Percentiles rank a stretch among this genome's conserved stretches.
These are phyloP conservation scores for Ganoderma meredithae DNA, from an alignment of 1,284 basidiomycete species.

Conservation along the genomic window DNA sequence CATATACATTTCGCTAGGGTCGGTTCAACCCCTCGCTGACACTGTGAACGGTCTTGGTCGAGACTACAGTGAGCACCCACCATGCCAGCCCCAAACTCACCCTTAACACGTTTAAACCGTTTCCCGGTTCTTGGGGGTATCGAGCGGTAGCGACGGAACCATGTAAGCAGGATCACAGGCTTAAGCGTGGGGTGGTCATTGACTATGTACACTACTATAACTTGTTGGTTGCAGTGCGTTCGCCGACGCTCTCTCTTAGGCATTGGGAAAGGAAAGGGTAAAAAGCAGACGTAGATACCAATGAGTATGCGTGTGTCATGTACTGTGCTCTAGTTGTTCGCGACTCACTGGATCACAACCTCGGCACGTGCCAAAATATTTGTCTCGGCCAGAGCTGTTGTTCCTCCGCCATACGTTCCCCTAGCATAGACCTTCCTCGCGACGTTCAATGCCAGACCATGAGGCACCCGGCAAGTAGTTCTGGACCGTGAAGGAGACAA, in stretches of 20 bases:
- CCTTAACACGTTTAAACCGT: too few species aligned
- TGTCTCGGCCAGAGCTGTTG: background rate
- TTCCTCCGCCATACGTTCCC: background rate
- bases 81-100: too few species aligned
- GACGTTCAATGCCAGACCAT: background rate
- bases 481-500: background rate
- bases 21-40: background rate
- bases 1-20: too few species aligned
- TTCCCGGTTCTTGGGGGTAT: too few species aligned
- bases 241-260: too few species aligned
- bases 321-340: background rate
- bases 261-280: background rate
- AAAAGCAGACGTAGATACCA: background rate
- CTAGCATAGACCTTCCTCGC: background rate
- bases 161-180: too few species aligned
- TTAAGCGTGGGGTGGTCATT: too few species aligned
- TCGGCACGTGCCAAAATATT: background rate
- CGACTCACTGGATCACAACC: background rate
- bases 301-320: background rate
- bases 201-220: too few species aligned
- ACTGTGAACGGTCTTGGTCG: too few species aligned
- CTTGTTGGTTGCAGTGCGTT: background rate
- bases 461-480: too few species aligned
- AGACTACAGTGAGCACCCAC: too few species aligned
- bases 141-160: too few species aligned